phyloP scores from a whole-genome alignment of 768 basidiomycete genomes.

The Trametes gibbosa region DNA sequence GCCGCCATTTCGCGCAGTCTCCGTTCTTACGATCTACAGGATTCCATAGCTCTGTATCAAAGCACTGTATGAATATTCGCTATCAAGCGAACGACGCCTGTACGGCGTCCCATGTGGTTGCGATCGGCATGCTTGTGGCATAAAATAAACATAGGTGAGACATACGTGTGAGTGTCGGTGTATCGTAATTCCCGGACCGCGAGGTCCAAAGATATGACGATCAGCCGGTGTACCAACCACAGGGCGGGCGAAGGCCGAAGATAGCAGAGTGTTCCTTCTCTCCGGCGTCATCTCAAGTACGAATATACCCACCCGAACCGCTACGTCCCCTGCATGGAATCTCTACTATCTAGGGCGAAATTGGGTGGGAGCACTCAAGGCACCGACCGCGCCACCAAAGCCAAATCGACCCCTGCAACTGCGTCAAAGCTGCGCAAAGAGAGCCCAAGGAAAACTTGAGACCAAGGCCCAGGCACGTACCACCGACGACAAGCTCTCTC shows the following conservation, averaged over 20 bases:
- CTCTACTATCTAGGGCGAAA: background rate
- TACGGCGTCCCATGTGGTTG: background rate
- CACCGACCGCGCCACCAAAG: background rate
- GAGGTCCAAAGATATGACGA: background rate
- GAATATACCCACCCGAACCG: background rate
- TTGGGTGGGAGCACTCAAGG: background rate
- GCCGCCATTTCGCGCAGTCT: background rate
- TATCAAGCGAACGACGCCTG: background rate
- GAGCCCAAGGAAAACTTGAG: background rate
- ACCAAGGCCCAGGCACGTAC: background rate
- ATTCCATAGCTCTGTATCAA: constrained; percentile 8
- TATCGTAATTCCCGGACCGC: background rate
- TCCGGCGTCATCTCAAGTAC: background rate
- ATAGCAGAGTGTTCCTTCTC: background rate
- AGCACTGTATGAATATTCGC: constrained; percentile 9
- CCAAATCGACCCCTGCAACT: background rate
- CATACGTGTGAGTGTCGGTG: background rate
- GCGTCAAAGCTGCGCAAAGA: too few species aligned
- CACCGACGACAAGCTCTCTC: too few species aligned
- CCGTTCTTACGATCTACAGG: background rate
- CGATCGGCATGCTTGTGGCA: background rate
- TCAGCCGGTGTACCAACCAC: background rate
- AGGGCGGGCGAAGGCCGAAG: background rate
- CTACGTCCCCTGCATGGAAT: background rate
- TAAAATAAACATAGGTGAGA: background rate